phyloP scores from a whole-genome alignment of 1,284 basidiomycete species.

The Trichosporon ovoides region DNA sequence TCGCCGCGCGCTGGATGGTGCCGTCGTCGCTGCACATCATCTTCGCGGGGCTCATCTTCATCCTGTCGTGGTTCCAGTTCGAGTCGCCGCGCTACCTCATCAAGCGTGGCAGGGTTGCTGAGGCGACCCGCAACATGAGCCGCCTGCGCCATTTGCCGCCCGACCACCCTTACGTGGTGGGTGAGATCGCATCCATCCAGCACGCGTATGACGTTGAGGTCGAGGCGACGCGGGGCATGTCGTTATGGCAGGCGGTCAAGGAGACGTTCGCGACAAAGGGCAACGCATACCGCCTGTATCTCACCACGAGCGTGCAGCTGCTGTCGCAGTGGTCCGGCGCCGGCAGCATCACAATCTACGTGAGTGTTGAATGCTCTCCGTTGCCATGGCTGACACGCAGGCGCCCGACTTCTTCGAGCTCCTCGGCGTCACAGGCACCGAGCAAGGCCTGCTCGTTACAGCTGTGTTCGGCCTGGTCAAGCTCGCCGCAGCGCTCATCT shows the following conservation, averaged over 20 bases:
- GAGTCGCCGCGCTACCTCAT: constrained; percentile 27
- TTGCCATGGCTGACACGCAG: too few relatives aligned
- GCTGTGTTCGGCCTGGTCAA: constrained; percentile 17
- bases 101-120: constrained; percentile 21
- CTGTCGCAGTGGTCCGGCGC: constrained; percentile 17
- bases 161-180: constrained; percentile 21
- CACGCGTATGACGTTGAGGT: constrained; percentile 15
- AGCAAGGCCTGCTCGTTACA: constrained; percentile 10
- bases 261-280: constrained; percentile 2
- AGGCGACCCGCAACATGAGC: constrained; percentile 21
- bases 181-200: constrained; percentile 26
- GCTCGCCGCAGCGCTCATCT: constrained; percentile 11
- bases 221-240: constrained; percentile 10
- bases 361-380: too few relatives aligned
- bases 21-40: constrained; percentile 17
- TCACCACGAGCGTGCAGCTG: constrained; percentile 12
- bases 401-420: constrained; percentile 13
- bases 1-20: constrained; percentile 15
- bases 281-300: constrained; percentile 12
- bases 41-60: constrained; percentile 12
- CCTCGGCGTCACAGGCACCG: constrained; percentile 11
- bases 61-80: constrained; percentile 11
- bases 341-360: constrained; percentile 16
- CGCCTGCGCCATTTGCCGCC: constrained; percentile 22
- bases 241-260: constrained; percentile 5